Conservation (phyloP, 108 stramenopile species). For the Nitzschia inconspicua region DNA sequence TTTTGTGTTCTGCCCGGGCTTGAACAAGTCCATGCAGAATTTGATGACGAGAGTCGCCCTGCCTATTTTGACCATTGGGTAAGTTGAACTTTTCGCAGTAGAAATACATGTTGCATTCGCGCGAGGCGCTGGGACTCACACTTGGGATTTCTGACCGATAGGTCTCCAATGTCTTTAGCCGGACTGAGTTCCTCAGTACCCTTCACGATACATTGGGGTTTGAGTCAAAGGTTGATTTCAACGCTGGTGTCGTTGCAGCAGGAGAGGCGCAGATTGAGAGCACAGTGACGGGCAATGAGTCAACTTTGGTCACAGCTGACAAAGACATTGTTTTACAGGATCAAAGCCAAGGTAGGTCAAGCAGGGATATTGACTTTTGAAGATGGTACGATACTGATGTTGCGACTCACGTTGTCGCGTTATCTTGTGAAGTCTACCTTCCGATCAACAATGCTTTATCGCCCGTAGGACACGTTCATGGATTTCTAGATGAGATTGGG, state of each 20-base stretch:
- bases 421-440: slow-evolving; percentile 59
- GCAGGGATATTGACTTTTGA: too few relatives aligned
- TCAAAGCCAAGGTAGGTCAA: slow-evolving; percentile 54
- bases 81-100: too few relatives aligned
- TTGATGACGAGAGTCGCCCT: slow-evolving; percentile 44
- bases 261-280: slow-evolving; percentile 89
- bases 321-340: slow-evolving; percentile 50
- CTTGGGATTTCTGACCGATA: slow-evolving; percentile 7
- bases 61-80: slow-evolving; percentile 92
- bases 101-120: too few relatives aligned
- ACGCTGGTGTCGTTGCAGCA: slow-evolving; percentile 89
- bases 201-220: slow-evolving; percentile 79
- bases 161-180: slow-evolving; percentile 54
- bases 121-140: too few relatives aligned
- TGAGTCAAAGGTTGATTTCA: slow-evolving; percentile 84
- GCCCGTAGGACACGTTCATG: slow-evolving; percentile 87
- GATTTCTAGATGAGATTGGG: slow-evolving; percentile 80
- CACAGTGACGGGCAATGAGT: slow-evolving; percentile 82
- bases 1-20: slow-evolving; percentile 63
- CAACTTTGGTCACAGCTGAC: slow-evolving; percentile 38
- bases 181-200: slow-evolving; percentile 78
- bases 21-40: slow-evolving; percentile 47
- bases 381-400: too few relatives aligned
- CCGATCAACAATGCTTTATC: slow-evolving; percentile 90
- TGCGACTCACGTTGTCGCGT: too few relatives aligned